phyloP scores from a whole-genome alignment of 768 basidiomycete genomes.

The Boletus coccyginus region DNA sequence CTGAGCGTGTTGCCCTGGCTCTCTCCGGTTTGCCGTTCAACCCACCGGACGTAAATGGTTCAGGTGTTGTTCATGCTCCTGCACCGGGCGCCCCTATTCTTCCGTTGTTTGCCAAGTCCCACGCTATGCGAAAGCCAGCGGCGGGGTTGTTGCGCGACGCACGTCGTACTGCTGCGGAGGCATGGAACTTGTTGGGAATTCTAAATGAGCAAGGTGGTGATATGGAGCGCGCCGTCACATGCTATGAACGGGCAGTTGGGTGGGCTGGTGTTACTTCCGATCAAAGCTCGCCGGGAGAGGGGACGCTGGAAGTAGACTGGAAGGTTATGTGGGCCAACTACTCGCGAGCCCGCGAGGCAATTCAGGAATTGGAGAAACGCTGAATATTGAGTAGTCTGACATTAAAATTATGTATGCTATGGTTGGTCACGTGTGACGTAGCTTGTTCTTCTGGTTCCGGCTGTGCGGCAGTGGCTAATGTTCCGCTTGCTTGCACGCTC shows the following conservation, averaged over 20 bases:
- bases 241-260: conserved; percentile 65
- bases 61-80: conserved; percentile 36
- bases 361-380: conserved; percentile 7
- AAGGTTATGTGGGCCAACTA: conserved; percentile 59
- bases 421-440: too few relatives aligned
- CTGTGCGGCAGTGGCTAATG: too few relatives aligned
- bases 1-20: conserved; percentile 58
- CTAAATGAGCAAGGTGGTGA: conserved; percentile 47
- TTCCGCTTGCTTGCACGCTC: too few relatives aligned
- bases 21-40: conserved; percentile 44
- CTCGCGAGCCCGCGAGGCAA: conserved; percentile 41
- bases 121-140: conserved; percentile 54
- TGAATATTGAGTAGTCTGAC: background rate
- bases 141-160: conserved; percentile 62
- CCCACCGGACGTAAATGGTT: conserved; percentile 35
- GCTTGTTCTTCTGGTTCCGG: too few relatives aligned
- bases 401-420: too few relatives aligned
- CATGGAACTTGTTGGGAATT: conserved; percentile 73
- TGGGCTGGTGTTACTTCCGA: conserved; percentile 57
- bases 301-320: conserved; percentile 61
- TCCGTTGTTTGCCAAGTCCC: conserved; percentile 44
- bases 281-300: conserved; percentile 45
- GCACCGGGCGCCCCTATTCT: conserved; percentile 41
- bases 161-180: conserved; percentile 66
- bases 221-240: conserved; percentile 46